Base-by-base conservation (phyloP, 2,329 filamentous ascomycete species). In the Scleromitrula shiraiana region DNA sequence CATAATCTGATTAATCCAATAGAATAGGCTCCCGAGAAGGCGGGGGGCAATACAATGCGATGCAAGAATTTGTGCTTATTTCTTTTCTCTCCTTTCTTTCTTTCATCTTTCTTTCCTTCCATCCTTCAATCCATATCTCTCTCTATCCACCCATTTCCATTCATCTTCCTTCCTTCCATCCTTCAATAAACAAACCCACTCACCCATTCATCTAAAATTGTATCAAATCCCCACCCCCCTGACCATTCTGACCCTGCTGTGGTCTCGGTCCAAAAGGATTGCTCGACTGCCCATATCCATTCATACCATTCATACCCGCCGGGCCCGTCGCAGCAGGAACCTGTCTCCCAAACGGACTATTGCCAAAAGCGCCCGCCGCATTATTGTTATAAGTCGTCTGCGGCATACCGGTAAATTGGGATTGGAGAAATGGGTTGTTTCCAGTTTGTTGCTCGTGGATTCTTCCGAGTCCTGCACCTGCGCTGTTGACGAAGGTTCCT, bases 401-500 rank as follows among this genome's bases (percentile, higher is more conserved):
- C 23, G 82, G 82, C 76, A 83, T 79, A 32, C 88, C 88, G 0
- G 88, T 95, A 60, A 84, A 93, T 64, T 94, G 88, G 52, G 82
- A 80, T 51, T 82, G 79, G 58, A 95, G 71, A 71, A 97, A 98
- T 0, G 93, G 93, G 63, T 97, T 97, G 2, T 83, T 88, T 1
- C 87, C 88, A 17, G 54, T 89, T 73, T 46, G 73, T 64, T 51
- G 72, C 19, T 58, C 53, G 26, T 59, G 86, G 36, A 96, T 68
- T 50, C 78, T 77, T 58, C 80, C 80, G 49, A 87, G 70, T n/a
- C 88, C 87, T 30, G 84, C 75, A 41, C 93, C 93, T 6, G 93
- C 89, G 51, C 88, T 95, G 70, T 98, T 98, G 69, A 98, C 84
- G 65, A 97, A 98, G 0, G 87, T 94, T 22, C 91, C 93, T 0